A percentile compares a stretch with the other conserved stretches of the same genome.
These are phyloP conservation scores for Penicillium manginii DNA, from an alignment of 495 filamentous ascomycete genomes.

Conservation along the genomic window DNA sequence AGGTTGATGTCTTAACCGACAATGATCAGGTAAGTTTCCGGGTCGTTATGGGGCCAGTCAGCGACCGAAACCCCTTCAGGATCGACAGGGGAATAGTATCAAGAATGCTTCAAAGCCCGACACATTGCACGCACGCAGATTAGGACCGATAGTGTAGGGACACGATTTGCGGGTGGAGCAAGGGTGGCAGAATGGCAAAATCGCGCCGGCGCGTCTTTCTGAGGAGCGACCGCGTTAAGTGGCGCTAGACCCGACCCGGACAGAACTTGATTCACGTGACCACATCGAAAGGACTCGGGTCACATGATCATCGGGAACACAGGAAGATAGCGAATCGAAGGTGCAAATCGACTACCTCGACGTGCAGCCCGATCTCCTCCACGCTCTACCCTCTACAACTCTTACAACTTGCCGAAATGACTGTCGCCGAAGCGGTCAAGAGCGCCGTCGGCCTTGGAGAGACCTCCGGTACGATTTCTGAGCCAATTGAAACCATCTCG, in stretches of 20 bases:
- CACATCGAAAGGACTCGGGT: constrained; percentile 2
- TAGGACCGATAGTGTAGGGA: constrained; percentile 16
- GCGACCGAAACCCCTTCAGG: constrained; percentile 17
- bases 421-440: constrained; percentile 57
- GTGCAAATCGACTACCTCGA: constrained; percentile 37
- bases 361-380: constrained; percentile 24
- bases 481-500: constrained; percentile 22
- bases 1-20: constrained; percentile 26
- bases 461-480: constrained; percentile 43
- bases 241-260: constrained; percentile 34
- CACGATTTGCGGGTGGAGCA: constrained; percentile 27
- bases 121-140: constrained; percentile 25
- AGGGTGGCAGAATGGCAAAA: constrained; percentile 16
- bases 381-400: constrained; percentile 18
- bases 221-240: constrained; percentile 30
- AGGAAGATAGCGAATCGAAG: constrained; percentile 35
- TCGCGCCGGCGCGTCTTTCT: constrained; percentile 23
- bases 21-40: constrained; percentile 26
- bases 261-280: neutral
- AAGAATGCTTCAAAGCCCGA: constrained; percentile 16
- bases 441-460: constrained; percentile 54
- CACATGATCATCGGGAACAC: constrained; percentile 38
- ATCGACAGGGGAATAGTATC: constrained; percentile 16
- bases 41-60: constrained; percentile 15
- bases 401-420: constrained; percentile 40